Evolutionary conservation across 345 rosid species (phyloP), one percentile per base, ranked within the genome.

Genomic region (Populus euphratica): DNA sequence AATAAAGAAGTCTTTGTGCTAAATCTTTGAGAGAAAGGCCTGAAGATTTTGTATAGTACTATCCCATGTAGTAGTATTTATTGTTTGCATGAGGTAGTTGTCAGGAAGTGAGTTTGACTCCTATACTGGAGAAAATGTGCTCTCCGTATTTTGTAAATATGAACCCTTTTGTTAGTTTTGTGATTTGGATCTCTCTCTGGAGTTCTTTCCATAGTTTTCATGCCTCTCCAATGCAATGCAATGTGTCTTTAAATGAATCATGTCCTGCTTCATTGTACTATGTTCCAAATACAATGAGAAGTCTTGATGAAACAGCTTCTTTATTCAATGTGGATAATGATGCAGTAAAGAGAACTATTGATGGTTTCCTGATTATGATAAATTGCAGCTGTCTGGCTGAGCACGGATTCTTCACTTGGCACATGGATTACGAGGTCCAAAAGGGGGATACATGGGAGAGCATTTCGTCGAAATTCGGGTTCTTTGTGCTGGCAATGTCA

Each of bases 181-280:
- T 77, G 35, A 44, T 72, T 29, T 76, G 69, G 69, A 13, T 69
- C 49, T 75, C 49, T 65, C 18, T 62, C 61, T 62, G 49, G 2
- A 35, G n/a, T 27, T 25, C 17, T 56, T 44, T 52, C 73, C 52
- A 35, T 31, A 61, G 74, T 72, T 76, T 63, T 69, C 76, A 74
- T 64, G 76, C n/a, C 65, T 36, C 69, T 64, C 75, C 76, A 23
- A 33, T 80, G 38, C 67, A 59, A n/a, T 80, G 83, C 70, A 80
- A 75, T 29, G 81, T 38, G n/a, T 79, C 87, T 56, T 69, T 63
- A 41, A 31, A 17, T 3, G 59, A 74, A 47, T 62, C 78, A 16
- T 85, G 85, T 69, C 82, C 79, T 68, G 83, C 85, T n/a, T 74
- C 77, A n/a, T 43, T 82, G 6, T 85, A 82, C 63, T 80, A 80